Conservation (phyloP, 768 basidiomycete genomes). For the Neoboletus subvelutipes region DNA sequence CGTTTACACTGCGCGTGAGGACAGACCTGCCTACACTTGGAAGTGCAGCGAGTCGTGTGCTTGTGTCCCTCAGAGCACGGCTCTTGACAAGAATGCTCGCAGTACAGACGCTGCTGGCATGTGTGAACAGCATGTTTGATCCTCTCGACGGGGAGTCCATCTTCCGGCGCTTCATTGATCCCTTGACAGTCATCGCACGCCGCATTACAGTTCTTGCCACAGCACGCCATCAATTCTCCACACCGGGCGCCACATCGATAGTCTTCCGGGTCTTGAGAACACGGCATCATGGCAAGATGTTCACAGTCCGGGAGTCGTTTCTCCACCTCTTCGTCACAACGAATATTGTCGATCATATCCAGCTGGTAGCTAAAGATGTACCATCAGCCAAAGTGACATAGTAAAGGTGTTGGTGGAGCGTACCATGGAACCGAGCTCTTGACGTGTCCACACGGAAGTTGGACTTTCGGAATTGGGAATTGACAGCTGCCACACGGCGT, state of each 20-base stretch:
- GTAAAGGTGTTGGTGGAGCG: conserved; percentile 4
- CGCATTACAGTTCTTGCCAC: conserved; percentile 48
- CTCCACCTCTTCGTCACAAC: conserved; percentile 42
- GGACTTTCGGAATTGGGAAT: conserved; percentile 46
- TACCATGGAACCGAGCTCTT: conserved; percentile 50
- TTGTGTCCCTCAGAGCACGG: conserved; percentile 51
- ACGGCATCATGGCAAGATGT: conserved; percentile 47
- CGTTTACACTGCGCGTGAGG: conserved; percentile 48
- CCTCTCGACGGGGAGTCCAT: conserved; percentile 21
- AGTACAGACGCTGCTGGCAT: conserved; percentile 53
- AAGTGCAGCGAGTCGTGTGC: conserved; percentile 46
- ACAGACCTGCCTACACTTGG: conserved; percentile 54
- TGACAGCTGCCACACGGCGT: conserved; percentile 52
- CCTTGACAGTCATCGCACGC: conserved; percentile 51
- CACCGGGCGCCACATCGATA: conserved; percentile 45
- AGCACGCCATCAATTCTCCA: conserved; percentile 48
- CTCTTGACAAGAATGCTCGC: conserved; percentile 52
- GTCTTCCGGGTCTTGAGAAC: conserved; percentile 42
- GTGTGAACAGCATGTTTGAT: conserved; percentile 43
- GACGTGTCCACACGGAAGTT: conserved; percentile 59
- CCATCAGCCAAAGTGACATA: not conserved
- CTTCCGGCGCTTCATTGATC: not conserved
- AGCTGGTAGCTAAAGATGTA: conserved; percentile 41
- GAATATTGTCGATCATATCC: conserved; percentile 43
- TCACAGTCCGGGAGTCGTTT: conserved; percentile 54